Conservation (phyloP, 495 filamentous ascomycete genomes). For the Copromyces sp. region DNA sequence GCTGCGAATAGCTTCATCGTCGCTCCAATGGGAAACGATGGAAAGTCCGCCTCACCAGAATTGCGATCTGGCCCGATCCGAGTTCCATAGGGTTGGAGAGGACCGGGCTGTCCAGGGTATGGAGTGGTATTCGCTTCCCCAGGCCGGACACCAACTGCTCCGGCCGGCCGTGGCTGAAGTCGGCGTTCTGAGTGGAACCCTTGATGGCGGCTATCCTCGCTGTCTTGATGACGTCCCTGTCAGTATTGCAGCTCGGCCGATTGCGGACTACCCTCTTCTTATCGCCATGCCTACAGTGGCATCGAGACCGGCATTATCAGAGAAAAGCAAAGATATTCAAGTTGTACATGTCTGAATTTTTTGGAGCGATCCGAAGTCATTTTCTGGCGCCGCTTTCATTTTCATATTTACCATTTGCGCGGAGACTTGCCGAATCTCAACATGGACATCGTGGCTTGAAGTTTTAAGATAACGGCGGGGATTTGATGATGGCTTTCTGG, state of each 20-base stretch:
- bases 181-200: background rate
- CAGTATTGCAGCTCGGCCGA: background rate
- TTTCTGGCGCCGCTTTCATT: background rate
- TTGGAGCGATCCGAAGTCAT: background rate
- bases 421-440: background rate
- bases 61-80: background rate
- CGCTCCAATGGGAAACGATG: background rate
- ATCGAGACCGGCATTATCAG: background rate
- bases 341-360: background rate
- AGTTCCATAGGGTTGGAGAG: background rate
- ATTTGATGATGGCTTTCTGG: background rate
- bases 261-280: background rate
- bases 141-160: background rate
- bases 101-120: background rate
- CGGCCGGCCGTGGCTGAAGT: background rate
- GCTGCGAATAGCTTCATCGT: conserved; percentile 9
- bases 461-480: background rate
- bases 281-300: background rate
- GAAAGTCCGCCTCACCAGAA: background rate
- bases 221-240: background rate
- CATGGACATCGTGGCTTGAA: background rate
- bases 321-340: background rate
- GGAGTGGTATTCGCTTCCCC: background rate
- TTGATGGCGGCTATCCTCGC: background rate
- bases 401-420: background rate